Evolutionary conservation across 1,139 yeast species (phyloP), one percentile per base, ranked within the genome.

Genomic region (Blastobotrys ciferrii): DNA sequence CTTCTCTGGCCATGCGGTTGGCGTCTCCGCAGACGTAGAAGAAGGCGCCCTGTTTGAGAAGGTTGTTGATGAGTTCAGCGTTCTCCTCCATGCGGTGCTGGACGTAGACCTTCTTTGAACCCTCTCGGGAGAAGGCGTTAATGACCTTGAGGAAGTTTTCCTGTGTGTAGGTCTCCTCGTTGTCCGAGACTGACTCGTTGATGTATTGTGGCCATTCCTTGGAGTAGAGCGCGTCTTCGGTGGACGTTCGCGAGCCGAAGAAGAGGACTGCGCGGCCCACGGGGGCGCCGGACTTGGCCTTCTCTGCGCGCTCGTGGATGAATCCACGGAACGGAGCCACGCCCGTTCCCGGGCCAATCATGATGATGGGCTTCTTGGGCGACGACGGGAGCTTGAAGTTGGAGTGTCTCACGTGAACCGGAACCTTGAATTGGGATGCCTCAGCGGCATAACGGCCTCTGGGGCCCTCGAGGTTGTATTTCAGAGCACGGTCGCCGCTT

Each of bases 311-410:
- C 68, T 89, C 97, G 68, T 95, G 82, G 38, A 92, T 70, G 58
- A 92, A 89, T 2, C 95, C 97, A 70, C 98, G 84, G 73, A 92
- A 85, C 53, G 98, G 98, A 9, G 98, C 98, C 50, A 92, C 92
- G 65, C 98, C 98, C 5, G 98, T 92, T 57, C 98, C 98, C 43
- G 98, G 98, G 33, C 98, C 98, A 64, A 92, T 78, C 84, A 91
- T 81, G 59, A 92, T 87, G 32, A 92, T 78, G 6, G 98, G 97
- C 42, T 84, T 81, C 13, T 79, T 68, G 28, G 95, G 84, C 64
- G 87, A 87, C 13, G 89, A 75, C n/a, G 98, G 98, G 56, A 92
- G 76, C 73, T 88, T 91, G 74, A 92, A 92, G 49, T 94, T 87
- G 6, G 98, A 89, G 70, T 94, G 88, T 71, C 98, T 86, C 43